Evolutionary conservation across 2,329 filamentous ascomycete species (phyloP), one percentile per base, ranked within the genome.

Genomic region (Fusarium sp.): DNA sequence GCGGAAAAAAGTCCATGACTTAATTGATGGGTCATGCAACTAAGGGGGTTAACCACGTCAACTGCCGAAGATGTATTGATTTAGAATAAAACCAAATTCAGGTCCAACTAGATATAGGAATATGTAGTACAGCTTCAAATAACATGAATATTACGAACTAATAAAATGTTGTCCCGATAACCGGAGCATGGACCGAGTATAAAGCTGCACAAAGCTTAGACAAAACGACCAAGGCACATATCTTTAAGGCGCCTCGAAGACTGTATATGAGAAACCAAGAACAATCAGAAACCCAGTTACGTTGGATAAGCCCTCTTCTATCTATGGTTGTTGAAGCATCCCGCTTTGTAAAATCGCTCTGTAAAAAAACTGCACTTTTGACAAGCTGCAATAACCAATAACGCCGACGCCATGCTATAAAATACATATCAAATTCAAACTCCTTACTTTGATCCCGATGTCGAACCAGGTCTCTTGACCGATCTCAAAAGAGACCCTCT

Each of bases 401-500:
- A 21, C 41, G 30, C 52, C 52, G 26, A 31, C 45, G 45, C 51
- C 25, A 39, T 63, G 58, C 60, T 58, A 43, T 34, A 7, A 52
- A 30, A 37, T 18, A 28, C 13, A 51, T 14, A n/a, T 34, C n/a
- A 41, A n/a, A 19, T 44, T 6, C 30, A 14, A 21, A 11, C 7
- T 63, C 57, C 51, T 64, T 10, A 30, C 12, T 66, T 69, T 6
- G 66, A 45, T 10, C 58, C 55, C 4, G 73, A 58, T 19, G 73
- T 77, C 30, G 74, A 70, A 13, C 48, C 72, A 50, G 68, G 70
- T 51, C 74, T 74, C 26, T 68, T 77, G 13, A 76, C 77, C 44
- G 77, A 80, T 62, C 75, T 78, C 56, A 83, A 61, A 1, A 82
- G 76, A 2, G 81, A 83, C 3, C 81, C 79, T 51, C 79, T 75